These are phyloP conservation scores for Talaromyces sp. DNA, from an alignment of 2,329 filamentous ascomycete species.

Conservation along the genomic window DNA sequence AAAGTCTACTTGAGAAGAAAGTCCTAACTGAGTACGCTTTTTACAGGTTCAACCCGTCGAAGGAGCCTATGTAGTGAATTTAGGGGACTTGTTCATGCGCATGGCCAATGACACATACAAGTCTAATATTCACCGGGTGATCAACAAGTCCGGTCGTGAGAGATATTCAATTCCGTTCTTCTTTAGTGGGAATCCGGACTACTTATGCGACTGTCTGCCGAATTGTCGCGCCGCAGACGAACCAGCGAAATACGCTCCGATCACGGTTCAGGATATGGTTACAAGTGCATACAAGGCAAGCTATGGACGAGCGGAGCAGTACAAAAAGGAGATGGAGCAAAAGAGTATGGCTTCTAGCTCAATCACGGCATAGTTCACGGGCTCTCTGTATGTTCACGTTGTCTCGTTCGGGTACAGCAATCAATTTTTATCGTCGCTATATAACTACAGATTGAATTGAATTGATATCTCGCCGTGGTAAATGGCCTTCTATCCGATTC, in stretches of 20 bases:
- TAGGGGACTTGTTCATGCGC: conserved; percentile 41
- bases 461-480: not conserved
- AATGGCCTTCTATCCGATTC: not conserved
- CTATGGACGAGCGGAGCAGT: not conserved
- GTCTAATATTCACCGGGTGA: conserved; percentile 42
- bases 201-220: conserved; percentile 42
- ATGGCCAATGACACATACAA: conserved; percentile 44
- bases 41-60: conserved; percentile 22
- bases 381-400: not conserved
- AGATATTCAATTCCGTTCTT: conserved; percentile 44
- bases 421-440: not conserved
- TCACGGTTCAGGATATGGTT: conserved; percentile 20
- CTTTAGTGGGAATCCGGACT: conserved; percentile 45
- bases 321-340: not conserved
- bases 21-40: too few species aligned
- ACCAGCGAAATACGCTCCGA: conserved; percentile 39
- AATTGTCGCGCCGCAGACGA: conserved; percentile 39
- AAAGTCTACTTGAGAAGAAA: not conserved
- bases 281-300: not conserved
- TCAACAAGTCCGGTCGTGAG: conserved; percentile 39
- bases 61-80: conserved; percentile 32
- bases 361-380: not conserved
- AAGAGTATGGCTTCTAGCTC: conserved; percentile 20
- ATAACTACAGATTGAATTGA: not conserved
- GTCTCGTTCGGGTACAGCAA: not conserved